phyloP scores from a whole-genome alignment of 495 filamentous ascomycete species.

The Podospora pseudopauciseta region DNA sequence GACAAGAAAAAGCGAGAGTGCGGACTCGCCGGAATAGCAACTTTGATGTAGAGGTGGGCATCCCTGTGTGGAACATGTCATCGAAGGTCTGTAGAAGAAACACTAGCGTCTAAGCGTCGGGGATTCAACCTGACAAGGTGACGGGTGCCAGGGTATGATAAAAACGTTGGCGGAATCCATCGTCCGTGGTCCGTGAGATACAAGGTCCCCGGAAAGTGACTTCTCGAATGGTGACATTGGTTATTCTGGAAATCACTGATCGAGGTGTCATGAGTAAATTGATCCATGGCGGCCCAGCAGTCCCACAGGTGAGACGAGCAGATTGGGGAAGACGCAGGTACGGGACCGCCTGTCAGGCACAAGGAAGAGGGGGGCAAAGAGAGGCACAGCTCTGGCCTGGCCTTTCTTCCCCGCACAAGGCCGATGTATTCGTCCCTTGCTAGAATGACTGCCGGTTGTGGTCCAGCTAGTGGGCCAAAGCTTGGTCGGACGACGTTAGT shows the following conservation, averaged over 20 bases:
- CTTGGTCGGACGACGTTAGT: slow-evolving; percentile 7
- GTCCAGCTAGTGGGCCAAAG: slow-evolving; percentile 6
- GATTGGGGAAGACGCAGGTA: slow-evolving; percentile 18
- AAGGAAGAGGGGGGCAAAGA: slow-evolving; percentile 2
- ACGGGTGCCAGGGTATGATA: slow-evolving; percentile 10
- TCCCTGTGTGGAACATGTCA: slow-evolving; percentile 38
- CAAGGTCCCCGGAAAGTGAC: neutral
- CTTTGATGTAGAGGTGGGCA: neutral
- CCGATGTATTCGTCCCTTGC: neutral
- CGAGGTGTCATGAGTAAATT: slow-evolving; percentile 4
- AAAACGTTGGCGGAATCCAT: neutral
- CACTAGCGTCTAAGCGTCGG: slow-evolving; percentile 26
- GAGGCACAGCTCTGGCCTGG: neutral
- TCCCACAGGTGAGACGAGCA: neutral
- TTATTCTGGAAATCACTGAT: slow-evolving; percentile 1
- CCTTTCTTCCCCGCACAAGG: slow-evolving; percentile 6
- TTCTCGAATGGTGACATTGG: neutral
- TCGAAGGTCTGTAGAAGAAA: slow-evolving; percentile 41
- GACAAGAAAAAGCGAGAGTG: slow-evolving; percentile 15
- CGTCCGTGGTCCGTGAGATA: neutral
- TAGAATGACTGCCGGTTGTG: slow-evolving; percentile 9
- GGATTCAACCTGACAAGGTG: slow-evolving; percentile 18
- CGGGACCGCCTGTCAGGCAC: slow-evolving; percentile 14
- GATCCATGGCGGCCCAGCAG: neutral
- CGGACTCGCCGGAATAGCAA: slow-evolving; percentile 28